Conservation (phyloP, 1,139 yeast species). For the Tardiomyces digboiensis region DNA sequence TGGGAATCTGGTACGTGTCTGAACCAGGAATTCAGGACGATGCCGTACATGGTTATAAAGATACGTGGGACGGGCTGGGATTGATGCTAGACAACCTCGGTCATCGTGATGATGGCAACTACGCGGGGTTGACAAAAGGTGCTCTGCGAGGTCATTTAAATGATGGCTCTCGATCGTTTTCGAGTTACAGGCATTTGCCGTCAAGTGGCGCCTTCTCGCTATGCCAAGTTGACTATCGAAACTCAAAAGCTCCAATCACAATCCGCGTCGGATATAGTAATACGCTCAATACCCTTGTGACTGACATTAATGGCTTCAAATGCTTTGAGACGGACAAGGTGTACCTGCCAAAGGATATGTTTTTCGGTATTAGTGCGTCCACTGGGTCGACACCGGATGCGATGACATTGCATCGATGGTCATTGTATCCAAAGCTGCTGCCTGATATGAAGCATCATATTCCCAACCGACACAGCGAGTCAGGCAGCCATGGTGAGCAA, state of each 20-base stretch:
- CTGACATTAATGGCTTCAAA: slow-evolving; percentile 29
- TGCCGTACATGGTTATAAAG: slow-evolving; percentile 27
- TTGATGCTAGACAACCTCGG: slow-evolving; percentile 24
- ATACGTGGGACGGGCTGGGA: slow-evolving; percentile 32
- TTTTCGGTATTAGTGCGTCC: slow-evolving; percentile 28
- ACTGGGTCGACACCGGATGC: slow-evolving; percentile 24
- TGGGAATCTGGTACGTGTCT: slow-evolving; percentile 29
- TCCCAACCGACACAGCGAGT: neutral
- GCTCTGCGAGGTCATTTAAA: slow-evolving; percentile 31
- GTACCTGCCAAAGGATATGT: slow-evolving; percentile 22
- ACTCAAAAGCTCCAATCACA: slow-evolving; percentile 22
- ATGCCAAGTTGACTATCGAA: slow-evolving; percentile 29
- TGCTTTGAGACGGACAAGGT: slow-evolving; percentile 28
- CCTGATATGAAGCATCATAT: neutral
- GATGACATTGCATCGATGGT: slow-evolving; percentile 17
- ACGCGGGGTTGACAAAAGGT: slow-evolving; percentile 14
- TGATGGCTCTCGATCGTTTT: slow-evolving; percentile 24
- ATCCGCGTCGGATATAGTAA: slow-evolving; percentile 26
- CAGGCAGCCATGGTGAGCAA: neutral
- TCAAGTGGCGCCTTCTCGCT: slow-evolving; percentile 24
- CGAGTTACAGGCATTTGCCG: slow-evolving; percentile 9
- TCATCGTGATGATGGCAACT: slow-evolving; percentile 12
- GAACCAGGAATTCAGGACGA: slow-evolving; percentile 20
- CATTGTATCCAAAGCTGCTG: neutral
- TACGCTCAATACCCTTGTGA: slow-evolving; percentile 22